Base-by-base conservation (phyloP, 495 filamentous ascomycete species). In the Neurospora terricola region DNA sequence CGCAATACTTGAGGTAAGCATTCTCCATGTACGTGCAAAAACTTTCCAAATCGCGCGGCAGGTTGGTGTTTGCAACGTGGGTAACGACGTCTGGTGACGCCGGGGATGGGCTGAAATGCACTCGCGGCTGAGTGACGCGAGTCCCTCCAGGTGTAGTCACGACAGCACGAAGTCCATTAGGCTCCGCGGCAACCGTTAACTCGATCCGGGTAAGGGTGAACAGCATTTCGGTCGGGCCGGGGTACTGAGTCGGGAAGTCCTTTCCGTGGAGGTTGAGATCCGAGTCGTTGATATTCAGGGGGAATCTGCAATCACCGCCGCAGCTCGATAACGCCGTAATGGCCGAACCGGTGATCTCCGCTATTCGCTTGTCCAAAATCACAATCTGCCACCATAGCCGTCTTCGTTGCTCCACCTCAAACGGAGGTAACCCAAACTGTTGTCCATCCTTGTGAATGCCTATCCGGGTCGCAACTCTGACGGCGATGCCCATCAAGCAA, bases 381-480 rank as follows among this genome's bases (percentile, higher is more conserved):
- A 88, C 86, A 9, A 93, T 81, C 76, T 90, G 90, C 90, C 90
- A 92, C 91, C 91, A 94, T 5, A 93, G 78, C 27, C 91, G 84
- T 69, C 91, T 81, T 21, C 91, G 84, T 79, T 89, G 86, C 80
- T 94, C 91, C 3, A 87, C 85, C 71, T 93, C 90, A 76, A 93
- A 92, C 5, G 89, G 87, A 0, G 89, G 84, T 2, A 92, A 81
- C n/a, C 83, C 83, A 69, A 88, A 89, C 73, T 87, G 85, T 43
- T 82, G 78, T 4, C 88, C 90, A 74, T 93, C 91, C 27, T 89
- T 82, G 72, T 94, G 90, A 34, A 93, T 85, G 27, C 87, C 90
- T 30, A 92, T 80, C 11, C 89, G 87, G 77, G 92, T 90, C 2
- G 87, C 90, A 34, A 92, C 88, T 69, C 91, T 86, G 5, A 93